Evolutionary conservation across 108 stramenopile genomes (phyloP).

Genomic region (Aurantiochytrium sp.): DNA sequence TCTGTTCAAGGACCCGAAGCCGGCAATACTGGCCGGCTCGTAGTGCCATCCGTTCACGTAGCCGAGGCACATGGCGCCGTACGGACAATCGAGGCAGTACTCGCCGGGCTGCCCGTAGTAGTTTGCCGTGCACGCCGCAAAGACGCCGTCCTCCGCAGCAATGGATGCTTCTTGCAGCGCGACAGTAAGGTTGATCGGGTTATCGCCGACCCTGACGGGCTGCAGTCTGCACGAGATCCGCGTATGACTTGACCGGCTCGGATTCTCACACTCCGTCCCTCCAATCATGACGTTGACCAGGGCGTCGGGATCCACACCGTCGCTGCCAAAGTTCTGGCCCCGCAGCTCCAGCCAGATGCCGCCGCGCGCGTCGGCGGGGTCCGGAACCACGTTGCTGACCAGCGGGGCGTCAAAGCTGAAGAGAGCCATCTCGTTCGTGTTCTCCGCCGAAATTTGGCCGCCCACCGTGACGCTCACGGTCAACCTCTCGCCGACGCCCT

Average conservation of each 20-base stretch:
- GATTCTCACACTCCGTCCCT: not conserved
- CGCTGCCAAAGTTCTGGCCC: slow-evolving; percentile 29
- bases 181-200: not conserved
- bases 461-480: not conserved
- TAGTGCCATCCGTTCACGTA: not conserved
- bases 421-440: too few relatives aligned
- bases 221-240: not conserved
- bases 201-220: not conserved
- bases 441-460: not conserved
- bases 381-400: not conserved
- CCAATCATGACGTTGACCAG: not conserved
- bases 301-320: not conserved
- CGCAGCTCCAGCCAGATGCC: not conserved
- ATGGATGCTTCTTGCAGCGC: not conserved
- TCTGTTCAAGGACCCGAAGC: not conserved
- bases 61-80: not conserved
- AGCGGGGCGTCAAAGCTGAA: not conserved
- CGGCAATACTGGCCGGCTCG: not conserved
- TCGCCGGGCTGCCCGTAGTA: slow-evolving; percentile 27
- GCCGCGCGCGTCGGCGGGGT: not conserved
- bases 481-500: not conserved
- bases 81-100: slow-evolving; percentile 17
- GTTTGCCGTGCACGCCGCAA: not conserved
- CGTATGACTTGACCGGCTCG: not conserved
- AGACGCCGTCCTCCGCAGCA: not conserved